Percentiles rank a stretch among this genome's conserved stretches.
phyloP scores from a whole-genome alignment of 2,329 filamentous ascomycete species.

The Phyllosticta capitalensis region DNA sequence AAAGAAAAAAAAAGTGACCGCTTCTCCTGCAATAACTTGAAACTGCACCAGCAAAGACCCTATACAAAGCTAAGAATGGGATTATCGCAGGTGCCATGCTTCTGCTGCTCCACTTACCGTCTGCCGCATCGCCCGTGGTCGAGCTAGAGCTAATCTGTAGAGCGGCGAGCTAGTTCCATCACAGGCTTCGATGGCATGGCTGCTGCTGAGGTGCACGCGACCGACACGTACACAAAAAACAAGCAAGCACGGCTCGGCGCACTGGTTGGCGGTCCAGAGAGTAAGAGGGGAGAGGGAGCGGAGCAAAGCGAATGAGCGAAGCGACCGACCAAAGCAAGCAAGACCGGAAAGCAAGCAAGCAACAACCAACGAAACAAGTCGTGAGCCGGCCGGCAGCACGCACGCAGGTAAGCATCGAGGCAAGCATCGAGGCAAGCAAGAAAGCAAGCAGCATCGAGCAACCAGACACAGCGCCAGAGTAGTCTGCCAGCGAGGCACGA shows the following conservation, averaged over 20 bases:
- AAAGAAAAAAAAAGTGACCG: constrained; percentile 8
- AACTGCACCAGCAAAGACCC: constrained; percentile 6
- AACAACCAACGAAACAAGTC: neutral
- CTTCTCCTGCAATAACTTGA: constrained; percentile 10
- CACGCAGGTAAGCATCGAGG: neutral
- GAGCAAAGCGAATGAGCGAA: neutral
- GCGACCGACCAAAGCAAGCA: neutral
- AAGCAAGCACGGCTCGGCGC: neutral
- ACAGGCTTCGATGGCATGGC: neutral
- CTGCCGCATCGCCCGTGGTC: neutral
- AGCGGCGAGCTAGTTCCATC: too few relatives aligned
- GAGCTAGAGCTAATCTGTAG: neutral
- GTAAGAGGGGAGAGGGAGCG: neutral
- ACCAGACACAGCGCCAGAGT: neutral
- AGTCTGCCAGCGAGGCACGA: neutral
- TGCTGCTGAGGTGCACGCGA: neutral
- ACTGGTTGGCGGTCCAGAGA: neutral
- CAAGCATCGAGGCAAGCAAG: constrained; percentile 2
- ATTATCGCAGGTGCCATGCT: constrained; percentile 7
- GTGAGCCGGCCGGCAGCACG: neutral
- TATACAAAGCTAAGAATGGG: constrained; percentile 9
- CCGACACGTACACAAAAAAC: neutral
- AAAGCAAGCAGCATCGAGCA: constrained; percentile 2
- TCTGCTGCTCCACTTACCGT: constrained; percentile 7
- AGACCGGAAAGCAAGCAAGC: neutral